Base-by-base conservation (phyloP, 352 stramenopile species). In the Phytophthora hibernalis region DNA sequence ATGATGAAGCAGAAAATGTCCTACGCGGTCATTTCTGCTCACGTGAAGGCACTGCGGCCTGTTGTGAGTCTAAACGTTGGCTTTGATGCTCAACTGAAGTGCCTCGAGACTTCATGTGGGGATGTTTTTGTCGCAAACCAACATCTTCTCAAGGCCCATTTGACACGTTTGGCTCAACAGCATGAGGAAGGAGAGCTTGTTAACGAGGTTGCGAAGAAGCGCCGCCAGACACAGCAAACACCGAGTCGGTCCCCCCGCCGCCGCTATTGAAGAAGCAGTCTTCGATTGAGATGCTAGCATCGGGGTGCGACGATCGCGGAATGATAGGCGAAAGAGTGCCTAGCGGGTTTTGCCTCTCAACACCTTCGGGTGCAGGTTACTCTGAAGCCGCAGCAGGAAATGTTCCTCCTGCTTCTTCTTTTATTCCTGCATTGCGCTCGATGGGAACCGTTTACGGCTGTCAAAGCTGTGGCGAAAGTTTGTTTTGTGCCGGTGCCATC, bases 81-180 rank as follows among this genome's bases (percentile, higher is more conserved):
- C 16, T 98, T 98, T 56, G 88, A 97, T 61, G 70, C 80, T 15
- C 90, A 97, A 61, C 70, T 97, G 7, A 80, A 83, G 21, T 91
- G 73, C 35, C 85, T 96, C 4, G 85, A 90, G 13, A 76, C 72
- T n/a, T 72, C 87, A 7, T 45, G 79, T 1, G 82, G 84, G 16
- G 74, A 97, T 37, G 74, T 97, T 18, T 93, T 93, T 35, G 57
- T 65, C 11, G 87, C 91, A 12, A 85, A 96, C 51, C 89, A 97
- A 61, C 64, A 93, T 31, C 54, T 96, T 56, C 72, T 96, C 0
- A 76, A 80, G 47, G 52, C 53, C 10, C 79, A 78, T 18, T 58
- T 89, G 21, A 44, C 22, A 24, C 42, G n/a, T 8, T 52, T 91
- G n/a, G 66, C 43, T 11, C 72, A 85, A 24, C 74, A 80, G 16